Percentiles rank a stretch among this genome's conserved stretches.
phyloP scores from a whole-genome alignment of 768 basidiomycete genomes.

The Trametes punicea region DNA sequence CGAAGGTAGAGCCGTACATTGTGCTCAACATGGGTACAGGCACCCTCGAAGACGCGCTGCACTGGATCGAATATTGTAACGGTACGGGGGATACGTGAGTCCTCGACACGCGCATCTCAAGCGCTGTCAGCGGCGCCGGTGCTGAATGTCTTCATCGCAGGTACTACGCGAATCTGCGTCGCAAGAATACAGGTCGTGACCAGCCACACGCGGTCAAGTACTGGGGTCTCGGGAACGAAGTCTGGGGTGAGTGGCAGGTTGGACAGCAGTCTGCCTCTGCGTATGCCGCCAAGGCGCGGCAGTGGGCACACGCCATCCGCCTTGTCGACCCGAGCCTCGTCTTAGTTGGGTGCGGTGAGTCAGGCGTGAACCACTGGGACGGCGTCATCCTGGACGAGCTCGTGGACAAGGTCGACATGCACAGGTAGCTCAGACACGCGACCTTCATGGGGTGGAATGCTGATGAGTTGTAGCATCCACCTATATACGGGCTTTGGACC shows the following conservation, averaged over 20 bases:
- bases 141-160: too few species aligned
- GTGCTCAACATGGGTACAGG: conserved; percentile 66
- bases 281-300: conserved; percentile 52
- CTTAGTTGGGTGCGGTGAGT: conserved; percentile 51
- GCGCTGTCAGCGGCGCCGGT: not conserved
- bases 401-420: conserved; percentile 24
- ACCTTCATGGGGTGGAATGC: too few species aligned
- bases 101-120: not conserved
- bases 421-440: conserved; percentile 14
- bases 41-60: conserved; percentile 55
- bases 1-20: conserved; percentile 55
- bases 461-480: conserved; percentile 19
- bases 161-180: conserved; percentile 53
- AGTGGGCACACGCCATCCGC: conserved; percentile 60
- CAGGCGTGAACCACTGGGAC: conserved; percentile 37
- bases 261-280: conserved; percentile 54
- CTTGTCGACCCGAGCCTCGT: conserved; percentile 55
- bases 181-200: conserved; percentile 50
- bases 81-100: conserved; percentile 38
- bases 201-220: conserved; percentile 49
- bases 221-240: conserved; percentile 49
- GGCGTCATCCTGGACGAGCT: conserved; percentile 30
- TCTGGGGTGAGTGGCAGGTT: conserved; percentile 55
- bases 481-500: conserved; percentile 26
- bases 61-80: conserved; percentile 64